Conservation (phyloP, 805 yeast genomes). For the Ogataea pilisensis region DNA sequence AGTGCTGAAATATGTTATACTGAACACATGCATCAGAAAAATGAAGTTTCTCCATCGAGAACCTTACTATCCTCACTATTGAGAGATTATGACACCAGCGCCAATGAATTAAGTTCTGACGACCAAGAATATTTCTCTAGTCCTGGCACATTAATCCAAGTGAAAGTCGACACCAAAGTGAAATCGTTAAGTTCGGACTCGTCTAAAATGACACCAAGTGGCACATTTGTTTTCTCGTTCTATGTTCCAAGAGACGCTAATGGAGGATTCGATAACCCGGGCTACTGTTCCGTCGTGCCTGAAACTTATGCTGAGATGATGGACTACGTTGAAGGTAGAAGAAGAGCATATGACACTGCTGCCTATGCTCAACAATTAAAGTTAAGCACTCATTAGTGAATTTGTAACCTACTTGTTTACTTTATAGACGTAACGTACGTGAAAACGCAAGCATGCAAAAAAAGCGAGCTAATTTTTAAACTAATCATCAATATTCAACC, state of each 20-base stretch:
- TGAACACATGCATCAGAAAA: constrained; percentile 56
- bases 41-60: constrained; percentile 26
- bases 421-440: neutral
- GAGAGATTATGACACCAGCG: constrained; percentile 51
- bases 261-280: constrained; percentile 41
- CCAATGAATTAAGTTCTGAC: constrained; percentile 48
- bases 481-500: no score
- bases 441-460: no score
- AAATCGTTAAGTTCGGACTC: constrained; percentile 52
- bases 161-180: constrained; percentile 80
- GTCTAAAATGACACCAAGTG: constrained; percentile 63
- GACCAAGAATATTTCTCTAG: constrained; percentile 58
- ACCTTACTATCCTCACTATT: constrained; percentile 20
- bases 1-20: constrained; percentile 83
- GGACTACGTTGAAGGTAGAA: constrained; percentile 83
- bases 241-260: constrained; percentile 64
- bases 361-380: constrained; percentile 49
- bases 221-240: constrained; percentile 85
- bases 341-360: constrained; percentile 84
- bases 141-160: constrained; percentile 88
- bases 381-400: constrained; percentile 4
- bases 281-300: constrained; percentile 77
- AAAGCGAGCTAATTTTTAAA: no score
- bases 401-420: neutral
- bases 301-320: constrained; percentile 90